Conservation (phyloP, 306 rosid species). For the Alnus rubra region DNA sequence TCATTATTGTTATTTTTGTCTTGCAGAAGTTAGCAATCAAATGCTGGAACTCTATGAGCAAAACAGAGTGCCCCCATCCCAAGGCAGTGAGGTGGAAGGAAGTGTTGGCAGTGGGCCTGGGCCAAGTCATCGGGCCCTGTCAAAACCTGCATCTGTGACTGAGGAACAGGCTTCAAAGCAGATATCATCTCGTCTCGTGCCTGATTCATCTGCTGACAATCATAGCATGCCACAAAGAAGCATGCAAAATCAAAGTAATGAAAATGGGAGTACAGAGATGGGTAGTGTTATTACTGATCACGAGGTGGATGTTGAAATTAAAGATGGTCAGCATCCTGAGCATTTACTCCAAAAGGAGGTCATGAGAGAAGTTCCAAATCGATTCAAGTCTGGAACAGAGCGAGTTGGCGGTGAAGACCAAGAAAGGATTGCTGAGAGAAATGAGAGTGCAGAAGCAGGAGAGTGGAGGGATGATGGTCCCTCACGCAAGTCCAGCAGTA, state of each 20-base stretch:
- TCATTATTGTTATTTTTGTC: background rate
- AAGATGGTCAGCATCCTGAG: constrained; percentile 49
- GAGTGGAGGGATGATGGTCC: constrained; percentile 65
- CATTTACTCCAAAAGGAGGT: constrained; percentile 46
- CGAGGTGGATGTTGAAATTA: constrained; percentile 56
- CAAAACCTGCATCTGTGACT: constrained; percentile 51
- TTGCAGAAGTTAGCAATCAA: constrained; percentile 98
- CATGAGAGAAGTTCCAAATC: constrained; percentile 46
- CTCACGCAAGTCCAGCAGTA: constrained; percentile 14
- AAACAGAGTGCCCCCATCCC: constrained; percentile 67
- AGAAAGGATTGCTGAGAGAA: constrained; percentile 49
- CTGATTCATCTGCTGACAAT: constrained; percentile 56
- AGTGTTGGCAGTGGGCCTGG: constrained; percentile 59
- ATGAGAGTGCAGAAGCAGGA: constrained; percentile 53
- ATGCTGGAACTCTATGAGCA: constrained; percentile 97
- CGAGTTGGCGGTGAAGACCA: constrained; percentile 51
- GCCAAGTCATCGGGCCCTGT: constrained; percentile 39
- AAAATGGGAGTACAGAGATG: constrained; percentile 58
- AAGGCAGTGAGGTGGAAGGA: constrained; percentile 66
- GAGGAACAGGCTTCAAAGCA: constrained; percentile 73
- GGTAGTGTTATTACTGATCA: constrained; percentile 37
- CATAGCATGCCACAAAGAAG: constrained; percentile 48
- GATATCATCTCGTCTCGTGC: constrained; percentile 47
- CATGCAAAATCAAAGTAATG: constrained; percentile 54
- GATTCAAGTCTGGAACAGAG: constrained; percentile 44